These are phyloP conservation scores for Rhytidhysteron rufulum DNA, from an alignment of 2,329 filamentous ascomycete genomes.

Conservation along the genomic window DNA sequence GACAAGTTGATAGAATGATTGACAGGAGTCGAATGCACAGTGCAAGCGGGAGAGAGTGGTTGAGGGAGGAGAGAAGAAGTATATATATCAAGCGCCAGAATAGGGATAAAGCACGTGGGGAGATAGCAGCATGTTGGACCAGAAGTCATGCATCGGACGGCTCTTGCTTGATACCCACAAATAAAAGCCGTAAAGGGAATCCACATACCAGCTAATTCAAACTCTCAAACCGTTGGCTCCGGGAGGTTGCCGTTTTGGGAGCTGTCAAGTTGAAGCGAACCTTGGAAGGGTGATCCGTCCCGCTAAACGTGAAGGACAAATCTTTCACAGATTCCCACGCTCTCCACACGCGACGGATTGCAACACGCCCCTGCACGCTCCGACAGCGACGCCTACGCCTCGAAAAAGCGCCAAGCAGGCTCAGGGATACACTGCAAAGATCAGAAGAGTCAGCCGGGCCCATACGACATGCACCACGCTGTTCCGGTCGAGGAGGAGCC, in stretches of 20 bases:
- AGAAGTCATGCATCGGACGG: slow-evolving; percentile 24
- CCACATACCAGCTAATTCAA: slow-evolving; percentile 25
- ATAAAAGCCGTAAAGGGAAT: not conserved
- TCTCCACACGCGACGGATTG: not conserved
- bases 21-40: too few species aligned
- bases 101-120: slow-evolving; percentile 33
- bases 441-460: slow-evolving; percentile 28
- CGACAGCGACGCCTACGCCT: slow-evolving; percentile 15
- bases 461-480: slow-evolving; percentile 24
- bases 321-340: not conserved
- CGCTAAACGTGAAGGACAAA: too few species aligned
- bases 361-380: slow-evolving; percentile 6
- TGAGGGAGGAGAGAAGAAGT: slow-evolving; percentile 23
- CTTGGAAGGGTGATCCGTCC: slow-evolving; percentile 32
- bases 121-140: slow-evolving; percentile 29
- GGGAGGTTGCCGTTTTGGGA: slow-evolving; percentile 36
- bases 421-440: slow-evolving; percentile 17
- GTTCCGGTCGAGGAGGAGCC: slow-evolving; percentile 22
- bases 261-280: slow-evolving; percentile 37
- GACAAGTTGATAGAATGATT: too few species aligned
- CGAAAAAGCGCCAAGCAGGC: slow-evolving; percentile 21
- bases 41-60: slow-evolving; percentile 15
- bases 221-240: slow-evolving; percentile 37
- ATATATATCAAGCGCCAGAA: slow-evolving; percentile 23
- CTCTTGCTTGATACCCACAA: not conserved